Base-by-base conservation (phyloP, 2,329 filamentous ascomycete genomes). In the Colletotrichum sidae region DNA sequence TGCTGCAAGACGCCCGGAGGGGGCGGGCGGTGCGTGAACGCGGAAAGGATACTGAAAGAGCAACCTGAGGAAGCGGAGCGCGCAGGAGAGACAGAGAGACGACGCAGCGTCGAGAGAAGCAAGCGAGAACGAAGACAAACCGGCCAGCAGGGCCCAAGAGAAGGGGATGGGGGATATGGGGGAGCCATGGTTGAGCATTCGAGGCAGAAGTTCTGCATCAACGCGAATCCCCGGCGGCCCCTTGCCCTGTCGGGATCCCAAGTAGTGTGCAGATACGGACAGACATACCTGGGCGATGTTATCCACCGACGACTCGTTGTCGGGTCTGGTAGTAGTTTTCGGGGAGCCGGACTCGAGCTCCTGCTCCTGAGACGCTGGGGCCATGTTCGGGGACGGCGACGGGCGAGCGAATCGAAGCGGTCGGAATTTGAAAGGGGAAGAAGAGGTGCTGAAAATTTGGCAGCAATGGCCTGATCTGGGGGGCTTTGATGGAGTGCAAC, bases 261-360 rank as follows among this genome's bases (percentile, higher is more conserved):
- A 57, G 35, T 39, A 41, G 52, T 37, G 15, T 42, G 52, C 53
- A 62, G 52, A 60, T 65, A 65, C 58, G 45, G 57, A 56, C 42
- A 38, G 25, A 65, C 61, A 33, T 67, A 67, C 65, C 65, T 67
- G 65, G 46, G 65, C 65, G 39, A 67, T 61, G 44, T 65, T 67
- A 42, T 67, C 65, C 51, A 57, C 65, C 42, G 58, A 57, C 62
- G 61, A 65, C 49, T 65, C 58, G 59, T 34, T 38, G 42, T 66
- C 63, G 33, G 58, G 53, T 59, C 63, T 62, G 63, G 41, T 63
- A 45, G 4, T 25, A 25, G 47, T 67, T 25, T 52, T 67, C 63
- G 66, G 54, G 58, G 66, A 59, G 63, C 33, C 63, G 63, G 66
- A 45, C 66, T 67, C 54, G 42, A 46, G 39, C 50, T 62, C 66